Conservation (phyloP, 441 rosid species). For the Cnidoscolus chayamansa region DNA sequence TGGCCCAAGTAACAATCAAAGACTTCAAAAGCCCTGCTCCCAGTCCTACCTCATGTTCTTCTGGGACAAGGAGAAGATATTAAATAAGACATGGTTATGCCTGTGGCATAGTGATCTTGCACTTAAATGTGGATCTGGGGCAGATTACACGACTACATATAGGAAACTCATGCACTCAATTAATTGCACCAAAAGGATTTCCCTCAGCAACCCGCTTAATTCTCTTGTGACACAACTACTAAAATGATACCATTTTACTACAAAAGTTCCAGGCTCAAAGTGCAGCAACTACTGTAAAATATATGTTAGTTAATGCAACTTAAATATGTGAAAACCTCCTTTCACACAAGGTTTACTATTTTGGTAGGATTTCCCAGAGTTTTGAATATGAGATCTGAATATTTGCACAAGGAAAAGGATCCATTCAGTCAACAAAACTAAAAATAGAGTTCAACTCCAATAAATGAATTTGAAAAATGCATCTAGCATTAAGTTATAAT, state of each 20-base stretch:
- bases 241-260: not conserved
- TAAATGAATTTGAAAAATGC: no score
- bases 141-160: not conserved
- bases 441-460: no score
- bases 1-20: not conserved
- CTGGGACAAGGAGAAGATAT: not conserved
- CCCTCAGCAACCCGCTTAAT: not conserved
- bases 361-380: no score
- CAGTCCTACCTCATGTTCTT: not conserved
- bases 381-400: no score
- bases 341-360: no score
- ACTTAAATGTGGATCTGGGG: not conserved
- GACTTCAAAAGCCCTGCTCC: not conserved
- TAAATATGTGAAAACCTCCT: not conserved
- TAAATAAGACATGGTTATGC: not conserved
- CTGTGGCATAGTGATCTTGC: not conserved
- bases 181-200: not conserved
- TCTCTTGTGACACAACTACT: not conserved
- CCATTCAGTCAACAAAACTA: no score
- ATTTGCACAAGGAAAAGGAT: no score
- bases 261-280: no score
- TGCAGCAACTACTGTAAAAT: no score
- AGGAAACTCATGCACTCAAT: not conserved
- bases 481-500: no score
- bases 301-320: not conserved